phyloP scores from a whole-genome alignment of 225 moss, liverwort and hornwort species.

The Sphagnum contortum region DNA sequence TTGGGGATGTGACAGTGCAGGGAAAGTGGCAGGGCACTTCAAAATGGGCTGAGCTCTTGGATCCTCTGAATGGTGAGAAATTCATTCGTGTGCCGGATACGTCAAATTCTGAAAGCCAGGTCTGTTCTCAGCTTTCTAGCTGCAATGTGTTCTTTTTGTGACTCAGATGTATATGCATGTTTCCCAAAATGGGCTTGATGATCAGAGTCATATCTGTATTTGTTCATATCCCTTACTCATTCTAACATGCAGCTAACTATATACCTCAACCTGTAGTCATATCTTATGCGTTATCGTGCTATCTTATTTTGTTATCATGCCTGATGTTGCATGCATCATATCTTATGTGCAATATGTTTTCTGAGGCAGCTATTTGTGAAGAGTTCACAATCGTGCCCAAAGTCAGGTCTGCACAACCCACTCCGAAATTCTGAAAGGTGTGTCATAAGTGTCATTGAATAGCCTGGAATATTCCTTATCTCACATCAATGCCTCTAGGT shows the following conservation, averaged over 20 bases:
- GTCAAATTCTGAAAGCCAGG: constrained; percentile 45
- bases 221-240: no score
- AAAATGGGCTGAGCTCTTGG: constrained; percentile 56
- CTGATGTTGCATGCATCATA: no score
- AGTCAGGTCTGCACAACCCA: constrained; percentile 97
- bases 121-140: constrained; percentile 5
- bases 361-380: constrained; percentile 73
- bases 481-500: no score
- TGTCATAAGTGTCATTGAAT: constrained; percentile 8
- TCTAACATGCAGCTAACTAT: no score
- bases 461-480: no score
- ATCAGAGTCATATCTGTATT: no score
- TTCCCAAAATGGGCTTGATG: no score
- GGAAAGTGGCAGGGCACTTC: constrained; percentile 74
- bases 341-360: neutral
- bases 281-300: no score
- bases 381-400: constrained; percentile 74
- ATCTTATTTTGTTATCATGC: neutral
- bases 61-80: constrained; percentile 77
- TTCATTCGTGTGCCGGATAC: constrained; percentile 88
- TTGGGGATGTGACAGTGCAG: constrained; percentile 40
- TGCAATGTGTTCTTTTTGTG: neutral
- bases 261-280: no score
- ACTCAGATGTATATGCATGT: no score
- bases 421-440: constrained; percentile 92